Evolutionary conservation across 23 red algal genomes (phyloP), one percentile per base, ranked within the genome.

Genomic region (Gracilaria domingensis): DNA sequence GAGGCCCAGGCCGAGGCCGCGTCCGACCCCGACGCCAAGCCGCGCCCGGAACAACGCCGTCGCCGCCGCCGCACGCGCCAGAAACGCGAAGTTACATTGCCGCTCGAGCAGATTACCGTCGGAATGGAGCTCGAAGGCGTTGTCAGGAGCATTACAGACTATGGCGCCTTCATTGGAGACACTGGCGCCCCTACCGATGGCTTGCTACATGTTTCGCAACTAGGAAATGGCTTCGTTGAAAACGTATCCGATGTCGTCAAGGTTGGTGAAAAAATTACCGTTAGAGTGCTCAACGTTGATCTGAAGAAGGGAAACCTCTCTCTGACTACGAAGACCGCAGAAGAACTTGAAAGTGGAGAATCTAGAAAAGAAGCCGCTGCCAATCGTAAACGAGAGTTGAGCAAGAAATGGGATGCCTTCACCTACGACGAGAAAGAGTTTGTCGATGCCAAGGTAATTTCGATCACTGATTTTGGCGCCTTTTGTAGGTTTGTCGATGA

Each of bases 181-280:
- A 87, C 95, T 34, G 96, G 96, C 32, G 93, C 92, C 2, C 79
- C 86, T 34, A 98, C 93, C 29, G 85, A 95, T 78, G 97, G 97
- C 32, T 75, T 99, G 93, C 40, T 99, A 23, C 97, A 99, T 87
- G 95, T 99, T 29, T 99, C 97, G 33, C 90, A 99, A 58, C 57
- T 99, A n/a, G 74, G 75, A 21, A n/a, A 48, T 20, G 92, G 88
- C 28, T 99, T 83, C 65, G 94, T 99, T 32, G 88, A 93, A 53
- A 89, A 99, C 25, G 87, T 93, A 0, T 66, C 77, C 29, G 90
- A 96, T 57, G 75, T 99, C 4, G 91, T 99, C 65, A 81, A 76
- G 9, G 36, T 88, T 11, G 97, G 97, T 14, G 71, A 95, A 8
- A 82, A 91, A 56, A 60, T 99, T 21, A 94, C 18, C 18, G 97